Evolutionary conservation across 768 basidiomycete genomes (phyloP).

Genomic region (Pholiota microspora): DNA sequence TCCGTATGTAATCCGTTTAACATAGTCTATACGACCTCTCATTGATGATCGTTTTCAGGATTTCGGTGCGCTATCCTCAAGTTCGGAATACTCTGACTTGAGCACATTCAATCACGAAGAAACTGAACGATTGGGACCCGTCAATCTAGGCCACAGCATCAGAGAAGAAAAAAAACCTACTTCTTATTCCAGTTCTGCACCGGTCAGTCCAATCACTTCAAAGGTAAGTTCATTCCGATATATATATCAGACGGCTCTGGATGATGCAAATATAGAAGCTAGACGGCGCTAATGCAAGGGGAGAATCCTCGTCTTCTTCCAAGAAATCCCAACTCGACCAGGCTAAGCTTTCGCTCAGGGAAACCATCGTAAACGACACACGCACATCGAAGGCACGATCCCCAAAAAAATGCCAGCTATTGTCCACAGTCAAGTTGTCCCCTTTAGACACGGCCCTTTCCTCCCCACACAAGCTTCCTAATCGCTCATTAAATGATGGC

Average conservation of each 20-base stretch:
- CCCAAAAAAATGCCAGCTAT: too few species aligned
- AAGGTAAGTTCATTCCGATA: too few species aligned
- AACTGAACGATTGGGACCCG: not conserved
- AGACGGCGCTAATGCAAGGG: not conserved
- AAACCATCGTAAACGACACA: too few species aligned
- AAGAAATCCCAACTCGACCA: too few species aligned
- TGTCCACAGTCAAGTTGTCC: too few species aligned
- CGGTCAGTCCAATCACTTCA: too few species aligned
- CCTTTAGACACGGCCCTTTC: too few species aligned
- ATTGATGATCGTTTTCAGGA: not conserved
- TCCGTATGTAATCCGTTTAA: not conserved
- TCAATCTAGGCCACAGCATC: not conserved
- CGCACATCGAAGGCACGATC: too few species aligned
- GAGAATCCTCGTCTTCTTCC: not conserved
- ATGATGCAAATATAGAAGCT: not conserved
- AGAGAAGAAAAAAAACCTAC: not conserved
- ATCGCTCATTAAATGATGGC: not conserved
- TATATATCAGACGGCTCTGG: not conserved
- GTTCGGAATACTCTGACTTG: conserved; percentile 1
- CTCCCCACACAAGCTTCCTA: not conserved
- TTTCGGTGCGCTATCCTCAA: not conserved
- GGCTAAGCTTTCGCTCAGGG: too few species aligned
- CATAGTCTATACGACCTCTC: not conserved
- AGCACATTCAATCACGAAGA: not conserved
- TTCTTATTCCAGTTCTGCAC: not conserved